These are phyloP conservation scores for Nicotiana otophora DNA, from an alignment of 257 asterid species.

Conservation along the genomic window DNA sequence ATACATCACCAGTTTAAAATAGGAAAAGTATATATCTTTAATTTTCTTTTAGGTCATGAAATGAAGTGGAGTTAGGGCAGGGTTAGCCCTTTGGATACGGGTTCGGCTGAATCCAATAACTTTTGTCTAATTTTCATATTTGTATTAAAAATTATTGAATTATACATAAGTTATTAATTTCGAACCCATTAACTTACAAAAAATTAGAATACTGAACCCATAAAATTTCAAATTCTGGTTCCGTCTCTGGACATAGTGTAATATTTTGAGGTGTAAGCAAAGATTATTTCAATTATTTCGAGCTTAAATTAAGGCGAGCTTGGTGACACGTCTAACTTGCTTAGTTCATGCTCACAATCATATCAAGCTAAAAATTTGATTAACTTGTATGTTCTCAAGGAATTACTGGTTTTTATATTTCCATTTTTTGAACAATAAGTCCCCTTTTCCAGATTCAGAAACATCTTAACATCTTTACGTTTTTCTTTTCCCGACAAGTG, in stretches of 20 bases:
- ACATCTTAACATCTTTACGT: background rate
- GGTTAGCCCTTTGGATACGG: too few relatives aligned
- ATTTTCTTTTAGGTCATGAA: too few relatives aligned
- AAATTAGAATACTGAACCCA: too few relatives aligned
- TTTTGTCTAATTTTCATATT: too few relatives aligned
- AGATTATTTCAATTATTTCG: background rate
- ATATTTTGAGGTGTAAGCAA: background rate
- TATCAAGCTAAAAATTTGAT: background rate
- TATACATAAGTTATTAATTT: too few relatives aligned
- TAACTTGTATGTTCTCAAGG: background rate
- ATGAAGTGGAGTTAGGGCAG: too few relatives aligned
- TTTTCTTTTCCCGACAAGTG: background rate
- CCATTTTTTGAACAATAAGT: background rate
- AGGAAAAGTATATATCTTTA: too few relatives aligned
- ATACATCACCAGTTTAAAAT: too few relatives aligned
- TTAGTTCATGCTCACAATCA: background rate
- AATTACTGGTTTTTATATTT: background rate
- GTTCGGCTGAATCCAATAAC: too few relatives aligned
- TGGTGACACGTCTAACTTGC: background rate
- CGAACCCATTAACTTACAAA: too few relatives aligned
- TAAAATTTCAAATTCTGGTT: too few relatives aligned
- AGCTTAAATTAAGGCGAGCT: background rate
- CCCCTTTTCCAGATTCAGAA: background rate
- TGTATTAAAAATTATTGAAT: too few relatives aligned
- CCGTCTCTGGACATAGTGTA: background rate